Base-by-base conservation (phyloP, 164 flowering plant genomes). In the Stephania cephalantha region DNA sequence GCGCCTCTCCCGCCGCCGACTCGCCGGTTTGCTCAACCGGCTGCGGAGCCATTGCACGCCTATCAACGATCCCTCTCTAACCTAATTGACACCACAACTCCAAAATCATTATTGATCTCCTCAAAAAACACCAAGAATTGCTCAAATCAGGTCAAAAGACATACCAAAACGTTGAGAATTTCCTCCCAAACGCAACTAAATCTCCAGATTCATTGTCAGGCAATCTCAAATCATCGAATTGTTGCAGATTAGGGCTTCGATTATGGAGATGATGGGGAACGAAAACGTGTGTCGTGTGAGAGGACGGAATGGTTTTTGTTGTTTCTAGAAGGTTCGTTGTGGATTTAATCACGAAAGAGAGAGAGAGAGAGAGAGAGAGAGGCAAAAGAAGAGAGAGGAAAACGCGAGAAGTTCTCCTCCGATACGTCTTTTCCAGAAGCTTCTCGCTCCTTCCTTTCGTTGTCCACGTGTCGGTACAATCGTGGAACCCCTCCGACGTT, bases 241-340 rank as follows among this genome's bases (percentile, higher is more conserved):
- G n/a, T 7, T 5, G 13, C 20, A 9, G 64, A 58, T 58, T 58
- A 58, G 64, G 64, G 64, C 64, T 58, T 58, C 64, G n/a, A 25
- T 25, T 25, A 25, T 25, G 25, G 25, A 25, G 25, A 25, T 25
- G 25, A 25, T 25, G 45, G 6, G 73, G 48, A 70, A 8, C 5
- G 10, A 29, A 76, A 46, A 35, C 53, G 75, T 11, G 58, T 25
- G 52, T 45, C 10, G 67, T 44, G 11, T 50, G 52, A 9, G 77
- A 31, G 67, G 31, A 61, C 72, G 18, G 61, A 69, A 45, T 52
- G 65, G 65, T 61, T 44, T 69, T 48, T 73, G 76, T 66, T 45
- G 73, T 74, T 83, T 85, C 85, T 85, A 85, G 85, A 85, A 85
- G 76, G 71, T 85, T 85, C 87, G 44, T 30, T 5, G 58, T 29